Evolutionary conservation across 2,329 filamentous ascomycete genomes (phyloP), one percentile per base, ranked within the genome.

Genomic region (Triangularia verruculosa): DNA sequence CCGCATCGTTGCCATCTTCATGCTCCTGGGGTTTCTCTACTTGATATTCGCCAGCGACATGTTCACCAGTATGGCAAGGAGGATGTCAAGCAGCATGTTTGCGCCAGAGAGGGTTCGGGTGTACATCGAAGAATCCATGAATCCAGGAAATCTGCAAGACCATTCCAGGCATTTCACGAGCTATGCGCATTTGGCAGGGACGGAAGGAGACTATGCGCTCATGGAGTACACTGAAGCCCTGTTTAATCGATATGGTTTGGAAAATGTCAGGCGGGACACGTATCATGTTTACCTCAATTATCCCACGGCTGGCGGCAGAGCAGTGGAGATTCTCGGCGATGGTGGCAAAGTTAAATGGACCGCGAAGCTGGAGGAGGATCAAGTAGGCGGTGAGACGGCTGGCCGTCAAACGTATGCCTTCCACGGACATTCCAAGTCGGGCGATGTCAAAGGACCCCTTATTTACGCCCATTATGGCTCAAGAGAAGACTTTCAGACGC

Each of bases 281-380:
- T 96, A 91, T 75, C 84, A 89, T 70, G 93, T 96, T 15, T 98
- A 97, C 74, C 80, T 98, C 72, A 98, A 98, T 76, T 99, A 96
- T 74, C 93, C 95, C 0, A 89, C 83, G 67, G 78, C 83, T 27
- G 89, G 86, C 65, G 95, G 94, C 12, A 84, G 95, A 57, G 85
- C 88, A 63, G 89, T 99, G 43, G 88, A 93, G 66, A 91, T 99
- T 58, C 80, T 97, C 66, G 87, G 89, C 34, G 83, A 83, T 0
- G 85, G 88, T 59, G 88, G 82, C 1, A 75, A 80, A 66, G 79
- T 87, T 34, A 78, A 77, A 15, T 98, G 93, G 93, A 85, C 88
- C 62, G 95, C 94, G 12, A 84, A 84, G 67, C 79, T 99, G 58
- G 94, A 99, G 72, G 95, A 98, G 78, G 84, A 90, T 54, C 83